Evolutionary conservation across 306 rosid genomes (phyloP).

Genomic region (Dicorynia guianensis): DNA sequence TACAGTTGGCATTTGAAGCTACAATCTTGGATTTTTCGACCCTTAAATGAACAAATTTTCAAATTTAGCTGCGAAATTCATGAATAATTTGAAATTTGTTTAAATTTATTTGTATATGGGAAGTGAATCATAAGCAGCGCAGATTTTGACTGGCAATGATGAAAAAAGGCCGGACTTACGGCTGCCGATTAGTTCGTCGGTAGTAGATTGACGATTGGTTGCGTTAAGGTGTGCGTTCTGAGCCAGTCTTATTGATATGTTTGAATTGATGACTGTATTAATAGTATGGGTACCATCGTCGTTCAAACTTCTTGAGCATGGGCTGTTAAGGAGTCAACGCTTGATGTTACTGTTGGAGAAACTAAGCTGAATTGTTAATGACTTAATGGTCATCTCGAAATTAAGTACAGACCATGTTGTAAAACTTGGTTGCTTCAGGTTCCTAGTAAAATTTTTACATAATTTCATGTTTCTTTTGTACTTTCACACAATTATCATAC

Average conservation of each 20-base stretch:
- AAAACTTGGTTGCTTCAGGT: slow-evolving; percentile 11
- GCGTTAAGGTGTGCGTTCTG: slow-evolving; percentile 65
- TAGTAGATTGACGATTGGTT: slow-evolving; percentile 77
- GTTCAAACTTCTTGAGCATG: background rate
- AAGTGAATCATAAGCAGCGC: background rate
- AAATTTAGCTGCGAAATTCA: too few relatives aligned
- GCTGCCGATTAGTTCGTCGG: slow-evolving; percentile 70
- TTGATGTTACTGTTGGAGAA: background rate
- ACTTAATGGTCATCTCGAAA: background rate
- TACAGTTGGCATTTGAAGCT: background rate
- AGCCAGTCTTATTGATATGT: slow-evolving; percentile 55
- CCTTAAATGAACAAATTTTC: background rate
- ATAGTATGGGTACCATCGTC: background rate
- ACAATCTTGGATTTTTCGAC: background rate
- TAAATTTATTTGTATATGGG: background rate
- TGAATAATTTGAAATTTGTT: background rate
- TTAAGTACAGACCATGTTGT: background rate
- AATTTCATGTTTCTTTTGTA: background rate
- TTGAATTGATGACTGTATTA: background rate
- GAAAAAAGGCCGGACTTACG: slow-evolving; percentile 91
- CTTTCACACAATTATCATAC: background rate
- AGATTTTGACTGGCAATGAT: slow-evolving; percentile 64
- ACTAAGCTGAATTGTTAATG: background rate
- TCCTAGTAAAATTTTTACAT: background rate
- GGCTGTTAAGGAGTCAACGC: background rate